Evolutionary conservation across 2,329 filamentous ascomycete species (phyloP), one percentile per base, ranked within the genome.

Genomic region (Phialophora verrucosa): DNA sequence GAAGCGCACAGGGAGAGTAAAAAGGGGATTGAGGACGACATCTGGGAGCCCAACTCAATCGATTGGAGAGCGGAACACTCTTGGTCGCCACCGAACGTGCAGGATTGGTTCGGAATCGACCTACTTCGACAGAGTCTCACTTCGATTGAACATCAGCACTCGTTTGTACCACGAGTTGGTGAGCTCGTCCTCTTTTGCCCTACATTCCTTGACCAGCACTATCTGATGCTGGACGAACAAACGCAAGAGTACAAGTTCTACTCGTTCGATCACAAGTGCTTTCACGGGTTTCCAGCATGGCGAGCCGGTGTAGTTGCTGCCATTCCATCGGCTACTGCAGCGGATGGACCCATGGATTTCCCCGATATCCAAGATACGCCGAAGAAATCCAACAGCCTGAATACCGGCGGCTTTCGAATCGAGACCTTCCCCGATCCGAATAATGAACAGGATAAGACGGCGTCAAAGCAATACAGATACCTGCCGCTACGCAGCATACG

Each of bases 261-360:
- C 56, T 76, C 78, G 10, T 63, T 69, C 1, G 64, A 74, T 11
- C 71, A 76, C n/a, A 65, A 74, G 25, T 69, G 66, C 27, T 82
- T 77, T 68, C 67, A 71, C 3, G 78, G 76, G 0, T 69, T 72
- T 20, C 83, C 85, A 0, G 63, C 74, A 6, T 89, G 87, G 87
- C 82, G 85, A 70, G 86, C 83, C 0, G 87, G 86, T 1, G 77
- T 87, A 0, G 76, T 89, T 11, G 81, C 83, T 0, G 83, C 88
- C 71, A 75, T 79, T 3, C 82, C 86, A 0, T 75, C 78, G 1
- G 81, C 83, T 27, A 61, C 56, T 25, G 54, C 62, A 12, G 57
- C 58, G 12, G 58, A 72, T 0, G 67, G 69, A 12, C 72, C 79
- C 0, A 71, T 75, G 1, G 73, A 76, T 8, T 75, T 82, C 17